Conservation (phyloP, 495 filamentous ascomycete species). For the Hapsidospora chrysogenum region DNA sequence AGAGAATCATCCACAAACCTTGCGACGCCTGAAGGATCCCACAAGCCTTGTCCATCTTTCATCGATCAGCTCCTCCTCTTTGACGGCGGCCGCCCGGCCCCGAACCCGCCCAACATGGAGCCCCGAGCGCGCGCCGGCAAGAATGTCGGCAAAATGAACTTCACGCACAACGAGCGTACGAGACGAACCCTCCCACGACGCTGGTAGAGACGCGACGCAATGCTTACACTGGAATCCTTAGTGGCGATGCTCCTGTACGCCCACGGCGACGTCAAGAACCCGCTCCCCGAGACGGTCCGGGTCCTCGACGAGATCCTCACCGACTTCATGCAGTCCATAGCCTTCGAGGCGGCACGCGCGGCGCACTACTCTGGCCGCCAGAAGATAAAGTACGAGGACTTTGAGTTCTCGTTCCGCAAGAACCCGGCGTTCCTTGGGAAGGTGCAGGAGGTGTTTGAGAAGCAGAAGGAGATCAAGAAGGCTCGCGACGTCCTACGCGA, state of each 20-base stretch:
- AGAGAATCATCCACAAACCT: too few species aligned
- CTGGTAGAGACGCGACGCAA: too few species aligned
- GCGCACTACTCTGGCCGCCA: constrained; percentile 71
- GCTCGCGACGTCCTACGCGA: constrained; percentile 49
- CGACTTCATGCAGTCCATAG: constrained; percentile 76
- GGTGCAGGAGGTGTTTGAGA: constrained; percentile 71
- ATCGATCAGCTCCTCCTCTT: not conserved
- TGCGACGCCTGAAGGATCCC: too few species aligned
- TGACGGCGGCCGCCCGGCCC: not conserved
- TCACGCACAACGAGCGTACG: constrained; percentile 58
- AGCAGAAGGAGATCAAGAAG: constrained; percentile 62
- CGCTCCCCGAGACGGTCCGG: constrained; percentile 67
- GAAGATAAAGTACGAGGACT: constrained; percentile 96
- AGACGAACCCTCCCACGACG: too few species aligned
- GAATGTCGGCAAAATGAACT: constrained; percentile 82
- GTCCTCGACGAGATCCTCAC: constrained; percentile 89
- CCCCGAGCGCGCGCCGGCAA: constrained; percentile 61
- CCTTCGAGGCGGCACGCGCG: constrained; percentile 69
- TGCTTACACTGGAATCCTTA: constrained; percentile 12
- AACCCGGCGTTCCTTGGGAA: constrained; percentile 77
- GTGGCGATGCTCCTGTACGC: constrained; percentile 72
- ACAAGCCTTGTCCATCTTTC: not conserved
- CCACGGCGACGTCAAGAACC: constrained; percentile 56
- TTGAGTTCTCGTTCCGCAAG: constrained; percentile 76
- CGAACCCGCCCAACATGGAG: constrained; percentile 32